These are phyloP conservation scores for Pleurotus tuber-regium DNA, from an alignment of 768 basidiomycete species.

Conservation along the genomic window DNA sequence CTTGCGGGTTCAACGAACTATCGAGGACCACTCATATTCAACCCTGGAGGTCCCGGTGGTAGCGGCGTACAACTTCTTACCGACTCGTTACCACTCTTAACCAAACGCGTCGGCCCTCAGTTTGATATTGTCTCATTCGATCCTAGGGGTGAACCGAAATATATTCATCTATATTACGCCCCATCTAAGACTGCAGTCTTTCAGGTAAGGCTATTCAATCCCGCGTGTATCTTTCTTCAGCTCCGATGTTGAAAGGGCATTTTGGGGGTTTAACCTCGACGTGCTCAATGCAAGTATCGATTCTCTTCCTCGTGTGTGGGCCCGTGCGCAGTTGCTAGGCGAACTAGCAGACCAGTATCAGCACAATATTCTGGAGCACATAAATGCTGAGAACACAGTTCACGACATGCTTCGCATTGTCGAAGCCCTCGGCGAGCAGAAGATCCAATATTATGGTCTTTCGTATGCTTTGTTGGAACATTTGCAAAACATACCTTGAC, in stretches of 20 bases:
- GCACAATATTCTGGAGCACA: conserved; percentile 22
- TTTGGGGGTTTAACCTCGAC: conserved; percentile 19
- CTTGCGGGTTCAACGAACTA: conserved; percentile 26
- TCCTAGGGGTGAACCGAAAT: conserved; percentile 34
- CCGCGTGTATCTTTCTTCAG: conserved; percentile 35
- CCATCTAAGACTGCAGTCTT: background rate
- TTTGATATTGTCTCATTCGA: conserved; percentile 49
- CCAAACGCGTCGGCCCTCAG: conserved; percentile 33
- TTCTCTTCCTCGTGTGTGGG: conserved; percentile 28
- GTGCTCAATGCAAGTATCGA: conserved; percentile 23
- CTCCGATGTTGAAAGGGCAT: conserved; percentile 29
- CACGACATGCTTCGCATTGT: conserved; percentile 30
- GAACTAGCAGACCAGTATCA: conserved; percentile 30
- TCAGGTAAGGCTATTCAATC: conserved; percentile 31
- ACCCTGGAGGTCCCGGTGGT: conserved; percentile 49
- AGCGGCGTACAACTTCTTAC: conserved; percentile 34
- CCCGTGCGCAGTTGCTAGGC: conserved; percentile 27
- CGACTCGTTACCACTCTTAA: conserved; percentile 21
- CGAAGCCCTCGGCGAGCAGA: background rate
- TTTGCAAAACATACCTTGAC: background rate
- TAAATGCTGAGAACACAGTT: conserved; percentile 37
- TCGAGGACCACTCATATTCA: conserved; percentile 43
- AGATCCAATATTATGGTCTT: background rate
- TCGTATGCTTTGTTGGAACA: background rate
- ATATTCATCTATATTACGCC: background rate